These are phyloP conservation scores for Botrytis sinoallii DNA, from an alignment of 2,329 filamentous ascomycete genomes.

Conservation along the genomic window DNA sequence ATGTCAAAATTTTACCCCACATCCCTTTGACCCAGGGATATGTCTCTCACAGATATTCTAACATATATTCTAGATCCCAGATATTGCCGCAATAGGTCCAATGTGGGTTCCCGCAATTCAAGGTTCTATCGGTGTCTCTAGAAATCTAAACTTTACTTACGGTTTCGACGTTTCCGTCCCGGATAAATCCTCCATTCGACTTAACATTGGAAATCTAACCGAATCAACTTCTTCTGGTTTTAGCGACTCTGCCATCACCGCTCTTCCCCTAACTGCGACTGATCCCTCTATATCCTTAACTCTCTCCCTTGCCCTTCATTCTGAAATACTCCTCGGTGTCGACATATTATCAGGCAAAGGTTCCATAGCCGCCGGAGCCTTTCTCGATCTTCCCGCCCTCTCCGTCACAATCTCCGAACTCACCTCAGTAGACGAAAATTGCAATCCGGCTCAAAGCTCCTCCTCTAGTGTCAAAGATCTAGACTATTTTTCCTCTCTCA, in stretches of 20 bases:
- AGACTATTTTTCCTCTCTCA: slow-evolving; percentile 4
- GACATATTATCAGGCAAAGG: background rate
- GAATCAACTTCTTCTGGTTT: slow-evolving; percentile 2
- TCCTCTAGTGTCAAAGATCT: background rate
- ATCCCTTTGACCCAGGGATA: background rate
- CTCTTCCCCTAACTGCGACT: slow-evolving; percentile 10
- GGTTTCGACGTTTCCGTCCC: slow-evolving; percentile 6
- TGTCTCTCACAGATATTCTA: background rate
- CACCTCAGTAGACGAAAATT: background rate
- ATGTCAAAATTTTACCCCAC: background rate
- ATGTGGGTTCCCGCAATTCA: slow-evolving; percentile 4
- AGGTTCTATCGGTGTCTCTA: background rate
- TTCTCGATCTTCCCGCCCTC: slow-evolving; percentile 8
- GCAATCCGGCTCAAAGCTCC: background rate
- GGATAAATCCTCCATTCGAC: background rate
- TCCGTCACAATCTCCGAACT: slow-evolving; percentile 4
- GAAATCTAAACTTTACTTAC: slow-evolving; percentile 6
- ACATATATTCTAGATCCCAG: background rate
- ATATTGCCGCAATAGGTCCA: background rate
- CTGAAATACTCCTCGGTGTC: slow-evolving; percentile 14
- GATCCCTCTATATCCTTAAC: background rate
- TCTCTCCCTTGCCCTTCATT: slow-evolving; percentile 1
- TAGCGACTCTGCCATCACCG: background rate
- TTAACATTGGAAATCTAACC: slow-evolving; percentile 12
- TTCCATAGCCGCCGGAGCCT: background rate